Base-by-base conservation (phyloP, 2,329 filamentous ascomycete species). In the Chrysoporthe puriensis region DNA sequence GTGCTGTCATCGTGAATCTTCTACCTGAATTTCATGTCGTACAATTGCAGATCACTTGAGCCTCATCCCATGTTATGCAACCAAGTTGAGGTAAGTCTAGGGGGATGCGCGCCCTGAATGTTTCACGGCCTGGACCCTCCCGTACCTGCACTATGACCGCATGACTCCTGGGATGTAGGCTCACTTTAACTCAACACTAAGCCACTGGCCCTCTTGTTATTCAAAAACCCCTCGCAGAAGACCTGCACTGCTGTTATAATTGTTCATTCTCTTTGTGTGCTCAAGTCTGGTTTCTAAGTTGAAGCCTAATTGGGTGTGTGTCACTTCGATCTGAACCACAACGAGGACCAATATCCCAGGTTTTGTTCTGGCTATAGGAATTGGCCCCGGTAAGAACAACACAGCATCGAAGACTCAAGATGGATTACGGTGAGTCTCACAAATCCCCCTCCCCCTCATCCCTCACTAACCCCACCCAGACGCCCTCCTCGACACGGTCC, bases 401-500 rank as follows among this genome's bases (percentile, higher is more conserved):
- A 44, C 40, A 26, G 14, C 9, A 40, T 46, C 9, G n/a, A 58
- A 44, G 16, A 62, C 40, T 50, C 61, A 68, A 62, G 40, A 72
- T 72, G 71, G 66, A 70, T 18, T 69, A 69, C 65, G 71, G 71
- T 72, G 32, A 70, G 34, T 46, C 32, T 8, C 52, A 43, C 40
- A 3, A 5, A 26, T n/a, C n/a, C n/a, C n/a, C 54, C 32, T 57
- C 26, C 16, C 26, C 54, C 16, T 40, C 54, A 8, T 46, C 18
- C 16, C n/a, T 26, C 8, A 58, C 26, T 64, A 48, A 60, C n/a
- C 50, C 32, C 32, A 34, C 34, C 14, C 58, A 63, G 66, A 70
- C 67, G 32, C 48, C 21, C 56, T 69, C 50, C 44, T 66, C 71
- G 86, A 89, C 74, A 83, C 81, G 77, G 77, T 91, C 67, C 83